A percentile compares a stretch with the other conserved stretches of the same genome.
Evolutionary conservation across 2,329 filamentous ascomycete genomes (phyloP).

Genomic region (Aplosporella prunicola): DNA sequence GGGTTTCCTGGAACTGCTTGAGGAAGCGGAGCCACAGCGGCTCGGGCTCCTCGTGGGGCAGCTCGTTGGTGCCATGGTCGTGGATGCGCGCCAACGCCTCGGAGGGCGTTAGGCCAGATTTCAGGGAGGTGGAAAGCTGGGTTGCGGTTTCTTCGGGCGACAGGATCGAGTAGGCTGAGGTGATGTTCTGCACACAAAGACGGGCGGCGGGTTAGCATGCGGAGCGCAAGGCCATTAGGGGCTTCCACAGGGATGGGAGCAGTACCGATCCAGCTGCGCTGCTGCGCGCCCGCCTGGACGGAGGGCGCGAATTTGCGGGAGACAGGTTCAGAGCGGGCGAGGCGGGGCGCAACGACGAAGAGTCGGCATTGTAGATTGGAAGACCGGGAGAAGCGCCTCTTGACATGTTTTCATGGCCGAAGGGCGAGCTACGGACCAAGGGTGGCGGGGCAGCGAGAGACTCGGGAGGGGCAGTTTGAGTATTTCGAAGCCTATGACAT

Average conservation of each 20-base stretch:
- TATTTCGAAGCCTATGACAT: too few relatives aligned
- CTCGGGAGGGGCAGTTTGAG: slow-evolving; percentile 1
- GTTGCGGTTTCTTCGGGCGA: slow-evolving; percentile 70
- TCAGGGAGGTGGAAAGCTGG: slow-evolving; percentile 72
- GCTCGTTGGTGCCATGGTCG: slow-evolving; percentile 82
- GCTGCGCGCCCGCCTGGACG: slow-evolving; percentile 19
- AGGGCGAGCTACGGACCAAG: background rate
- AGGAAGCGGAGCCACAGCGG: slow-evolving; percentile 90
- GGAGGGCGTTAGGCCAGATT: slow-evolving; percentile 66
- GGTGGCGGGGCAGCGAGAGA: slow-evolving; percentile 2
- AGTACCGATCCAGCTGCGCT: background rate
- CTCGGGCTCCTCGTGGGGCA: slow-evolving; percentile 87
- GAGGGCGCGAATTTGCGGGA: slow-evolving; percentile 18
- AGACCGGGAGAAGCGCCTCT: slow-evolving; percentile 49
- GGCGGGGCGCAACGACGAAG: slow-evolving; percentile 18
- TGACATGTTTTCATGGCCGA: slow-evolving; percentile 50
- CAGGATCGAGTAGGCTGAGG: slow-evolving; percentile 51
- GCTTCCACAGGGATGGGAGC: background rate
- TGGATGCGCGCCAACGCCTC: slow-evolving; percentile 74
- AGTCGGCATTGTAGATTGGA: slow-evolving; percentile 44
- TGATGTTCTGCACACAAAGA: slow-evolving; percentile 30
- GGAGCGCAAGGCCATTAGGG: too few relatives aligned
- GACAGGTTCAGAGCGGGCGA: slow-evolving; percentile 16
- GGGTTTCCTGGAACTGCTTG: slow-evolving; percentile 92
- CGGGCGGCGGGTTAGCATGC: background rate